Evolutionary conservation across 345 rosid genomes (phyloP).

Genomic region (Mercurialis annua): DNA sequence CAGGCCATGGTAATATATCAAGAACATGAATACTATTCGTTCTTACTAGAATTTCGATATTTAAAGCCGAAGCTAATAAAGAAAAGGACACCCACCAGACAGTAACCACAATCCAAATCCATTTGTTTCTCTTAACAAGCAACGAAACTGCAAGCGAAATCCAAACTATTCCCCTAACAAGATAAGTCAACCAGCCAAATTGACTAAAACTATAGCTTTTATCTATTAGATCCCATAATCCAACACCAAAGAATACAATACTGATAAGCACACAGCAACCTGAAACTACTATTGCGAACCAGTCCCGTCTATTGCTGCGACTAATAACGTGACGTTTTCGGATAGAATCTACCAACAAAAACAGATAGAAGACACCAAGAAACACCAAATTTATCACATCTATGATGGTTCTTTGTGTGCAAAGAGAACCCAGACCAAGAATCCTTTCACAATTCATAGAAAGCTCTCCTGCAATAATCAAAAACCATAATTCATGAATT

Average conservation of each 20-base stretch:
- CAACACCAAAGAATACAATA: slow-evolving; percentile 20
- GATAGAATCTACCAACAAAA: slow-evolving; percentile 35
- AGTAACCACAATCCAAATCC: slow-evolving; percentile 34
- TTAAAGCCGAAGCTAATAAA: slow-evolving; percentile 42
- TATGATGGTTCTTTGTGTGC: slow-evolving; percentile 53
- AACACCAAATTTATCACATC: slow-evolving; percentile 54
- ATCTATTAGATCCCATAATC: not conserved
- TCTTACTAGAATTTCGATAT: slow-evolving; percentile 32
- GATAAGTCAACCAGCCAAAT: slow-evolving; percentile 30
- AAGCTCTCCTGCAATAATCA: slow-evolving; percentile 40
- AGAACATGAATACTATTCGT: slow-evolving; percentile 31
- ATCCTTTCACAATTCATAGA: slow-evolving; percentile 51
- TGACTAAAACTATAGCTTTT: slow-evolving; percentile 3
- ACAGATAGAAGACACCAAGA: slow-evolving; percentile 50
- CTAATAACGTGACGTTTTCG: slow-evolving; percentile 16
- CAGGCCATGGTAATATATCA: slow-evolving; percentile 42
- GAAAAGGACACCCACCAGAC: slow-evolving; percentile 72
- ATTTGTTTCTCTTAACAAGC: slow-evolving; percentile 48
- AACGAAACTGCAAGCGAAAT: slow-evolving; percentile 52
- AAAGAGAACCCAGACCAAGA: slow-evolving; percentile 36
- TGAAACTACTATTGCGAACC: slow-evolving; percentile 39
- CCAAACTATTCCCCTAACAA: slow-evolving; percentile 60
- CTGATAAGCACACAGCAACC: slow-evolving; percentile 43
- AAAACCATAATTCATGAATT: no score
- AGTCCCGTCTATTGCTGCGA: slow-evolving; percentile 32